A percentile compares a stretch with the other conserved stretches of the same genome.
Conservation (phyloP, 2,329 filamentous ascomycete genomes). For the Didymella pomorum region DNA sequence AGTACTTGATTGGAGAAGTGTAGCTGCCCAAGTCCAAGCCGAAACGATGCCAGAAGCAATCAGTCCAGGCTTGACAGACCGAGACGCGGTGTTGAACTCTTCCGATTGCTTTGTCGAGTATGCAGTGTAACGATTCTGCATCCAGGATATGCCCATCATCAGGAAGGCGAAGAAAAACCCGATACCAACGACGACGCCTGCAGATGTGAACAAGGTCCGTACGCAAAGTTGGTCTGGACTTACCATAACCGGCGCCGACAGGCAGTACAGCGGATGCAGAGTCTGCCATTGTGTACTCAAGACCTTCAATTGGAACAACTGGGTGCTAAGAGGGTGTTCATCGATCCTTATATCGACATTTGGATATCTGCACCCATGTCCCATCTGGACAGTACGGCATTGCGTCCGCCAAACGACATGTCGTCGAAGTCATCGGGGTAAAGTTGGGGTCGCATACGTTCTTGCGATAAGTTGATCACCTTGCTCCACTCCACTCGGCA, state of each 20-base stretch:
- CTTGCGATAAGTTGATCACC: conserved; percentile 8
- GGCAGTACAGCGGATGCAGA: conserved; percentile 17
- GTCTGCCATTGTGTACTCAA: conserved; percentile 2
- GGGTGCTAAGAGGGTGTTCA: not conserved
- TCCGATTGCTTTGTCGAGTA: conserved; percentile 56
- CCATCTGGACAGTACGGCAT: not conserved
- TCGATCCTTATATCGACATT: conserved; percentile 3
- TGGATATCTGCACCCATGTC: not conserved
- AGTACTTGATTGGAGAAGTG: conserved; percentile 42
- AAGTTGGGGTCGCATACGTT: conserved; percentile 12
- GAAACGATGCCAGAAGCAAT: conserved; percentile 59
- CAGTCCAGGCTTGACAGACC: conserved; percentile 56
- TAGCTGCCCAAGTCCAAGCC: conserved; percentile 61
- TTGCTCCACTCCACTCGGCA: conserved; percentile 5
- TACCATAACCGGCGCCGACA: conserved; percentile 59
- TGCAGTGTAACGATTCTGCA: conserved; percentile 47
- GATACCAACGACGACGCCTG: conserved; percentile 57
- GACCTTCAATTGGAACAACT: no score
- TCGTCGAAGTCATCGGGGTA: not conserved
- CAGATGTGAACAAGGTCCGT: not conserved
- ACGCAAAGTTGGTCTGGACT: conserved; percentile 18
- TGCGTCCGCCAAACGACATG: not conserved
- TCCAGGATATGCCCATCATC: conserved; percentile 48
- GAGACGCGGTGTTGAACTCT: conserved; percentile 59
- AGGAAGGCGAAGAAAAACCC: conserved; percentile 51